Evolutionary conservation across 495 filamentous ascomycete species (phyloP), one percentile per base, ranked within the genome.

Genomic region (Penicillium atrosanguineum): DNA sequence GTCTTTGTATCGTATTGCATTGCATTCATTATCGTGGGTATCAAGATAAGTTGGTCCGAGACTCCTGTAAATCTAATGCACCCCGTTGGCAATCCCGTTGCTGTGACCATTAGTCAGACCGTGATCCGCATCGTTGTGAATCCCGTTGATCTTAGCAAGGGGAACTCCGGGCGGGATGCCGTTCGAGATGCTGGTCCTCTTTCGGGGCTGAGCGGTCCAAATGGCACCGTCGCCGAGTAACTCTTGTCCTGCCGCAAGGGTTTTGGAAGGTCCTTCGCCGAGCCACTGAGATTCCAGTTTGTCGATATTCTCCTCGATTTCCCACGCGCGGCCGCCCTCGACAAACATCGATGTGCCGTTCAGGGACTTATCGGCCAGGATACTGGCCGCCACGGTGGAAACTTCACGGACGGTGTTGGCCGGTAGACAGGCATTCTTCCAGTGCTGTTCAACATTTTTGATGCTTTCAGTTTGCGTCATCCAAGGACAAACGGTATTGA

Each of bases 401-500:
- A 83, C 74, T 34, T 79, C 73, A 2, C 55, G 53, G 0, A 76
- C 64, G 0, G 61, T 63, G 52, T 80, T 83, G 18, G 75, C 49
- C 0, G 79, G 79, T 42, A 81, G 61, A 11, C 66, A 67, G 23
- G 71, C 74, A 50, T 69, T 59, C 18, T 61, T 51, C 79, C 79
- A 83, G 14, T 60, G 58, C 11, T 70, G 61, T 42, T 69, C 58
- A 16, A 80, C 67, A 15, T 70, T 73, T 38, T 66, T 64, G 8
- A 74, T 69, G 16, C 76, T 70, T 11, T 68, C 64, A 7, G 73
- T 79, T 40, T 72, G 59, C 2, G 77, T 79, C 62, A 78, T 74
- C 79, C 78, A 82, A 1, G 80, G 80, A 55, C 79, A 81, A 47
- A 82, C 69, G 14, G 74, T 73, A 56, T 82, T 83, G 50, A 75